Percentiles rank a stretch among this genome's conserved stretches.
These are phyloP conservation scores for Juglanconis sp. DNA, from an alignment of 2,329 filamentous ascomycete species.

Conservation along the genomic window DNA sequence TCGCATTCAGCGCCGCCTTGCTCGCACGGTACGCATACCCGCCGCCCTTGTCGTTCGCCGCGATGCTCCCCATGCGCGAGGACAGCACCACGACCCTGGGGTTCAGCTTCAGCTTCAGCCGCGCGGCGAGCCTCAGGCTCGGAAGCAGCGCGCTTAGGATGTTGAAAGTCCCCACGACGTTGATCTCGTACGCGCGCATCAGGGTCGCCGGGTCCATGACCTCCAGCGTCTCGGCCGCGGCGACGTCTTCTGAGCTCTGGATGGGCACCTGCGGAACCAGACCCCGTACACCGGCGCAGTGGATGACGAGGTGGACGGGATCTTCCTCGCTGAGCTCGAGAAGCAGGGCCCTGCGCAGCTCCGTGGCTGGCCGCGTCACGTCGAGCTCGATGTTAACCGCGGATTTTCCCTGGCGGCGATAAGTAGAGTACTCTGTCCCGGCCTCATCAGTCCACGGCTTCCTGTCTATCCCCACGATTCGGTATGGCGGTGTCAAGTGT, in stretches of 20 bases:
- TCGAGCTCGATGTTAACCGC: slow-evolving; percentile 6
- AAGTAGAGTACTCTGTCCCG: neutral
- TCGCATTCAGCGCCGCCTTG: slow-evolving; percentile 15
- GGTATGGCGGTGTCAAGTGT: neutral
- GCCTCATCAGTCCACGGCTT: neutral
- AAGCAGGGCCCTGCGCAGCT: neutral
- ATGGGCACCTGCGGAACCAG: slow-evolving; percentile 7
- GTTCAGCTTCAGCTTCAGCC: neutral
- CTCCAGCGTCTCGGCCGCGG: slow-evolving; percentile 9
- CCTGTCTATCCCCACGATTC: slow-evolving; percentile 7
- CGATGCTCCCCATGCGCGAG: slow-evolving; percentile 12
- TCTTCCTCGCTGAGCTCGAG: neutral
- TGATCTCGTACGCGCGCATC: slow-evolving; percentile 13
- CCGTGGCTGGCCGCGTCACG: slow-evolving; percentile 2
- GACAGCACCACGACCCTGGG: slow-evolving; percentile 9
- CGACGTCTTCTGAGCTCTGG: slow-evolving; percentile 1
- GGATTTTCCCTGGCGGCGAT: neutral
- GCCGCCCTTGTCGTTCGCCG: slow-evolving; percentile 5
- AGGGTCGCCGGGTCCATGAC: slow-evolving; percentile 13
- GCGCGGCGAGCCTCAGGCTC: slow-evolving; percentile 1
- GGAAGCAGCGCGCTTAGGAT: slow-evolving; percentile 11
- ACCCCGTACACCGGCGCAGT: slow-evolving; percentile 16
- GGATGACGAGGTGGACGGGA: slow-evolving; percentile 10
- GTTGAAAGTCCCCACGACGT: slow-evolving; percentile 11
- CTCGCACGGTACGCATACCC: slow-evolving; percentile 17